Evolutionary conservation across 1,284 basidiomycete genomes (phyloP).

Genomic region (Malassezia dermatis): DNA sequence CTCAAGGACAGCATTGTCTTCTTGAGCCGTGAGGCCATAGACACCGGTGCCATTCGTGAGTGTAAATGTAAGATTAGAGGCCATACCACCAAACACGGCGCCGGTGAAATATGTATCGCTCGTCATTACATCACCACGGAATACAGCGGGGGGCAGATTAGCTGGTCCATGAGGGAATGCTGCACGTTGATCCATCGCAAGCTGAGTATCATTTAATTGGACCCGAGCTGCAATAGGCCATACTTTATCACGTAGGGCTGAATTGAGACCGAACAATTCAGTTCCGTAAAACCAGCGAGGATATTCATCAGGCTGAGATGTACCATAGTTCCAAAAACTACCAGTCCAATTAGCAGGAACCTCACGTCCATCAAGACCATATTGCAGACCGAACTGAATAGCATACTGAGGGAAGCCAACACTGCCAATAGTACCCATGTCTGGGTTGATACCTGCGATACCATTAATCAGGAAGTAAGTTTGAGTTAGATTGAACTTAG

Average conservation of each 20-base stretch:
- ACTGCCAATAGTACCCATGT: conserved; percentile 50
- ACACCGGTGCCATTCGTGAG: conserved; percentile 49
- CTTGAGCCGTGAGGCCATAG: conserved; percentile 53
- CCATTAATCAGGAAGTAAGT: conserved; percentile 54
- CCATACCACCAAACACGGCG: conserved; percentile 37
- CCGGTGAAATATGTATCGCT: conserved; percentile 53
- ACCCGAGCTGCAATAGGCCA: conserved; percentile 47
- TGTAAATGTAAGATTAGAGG: conserved; percentile 50
- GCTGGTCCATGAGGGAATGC: conserved; percentile 49
- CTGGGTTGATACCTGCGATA: conserved; percentile 52
- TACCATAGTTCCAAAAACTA: conserved; percentile 51
- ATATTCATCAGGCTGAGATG: conserved; percentile 45
- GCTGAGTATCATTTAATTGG: conserved; percentile 49
- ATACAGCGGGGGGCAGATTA: conserved; percentile 46
- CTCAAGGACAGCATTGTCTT: conserved; percentile 54
- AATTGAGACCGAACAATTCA: conserved; percentile 54
- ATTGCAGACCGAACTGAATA: conserved; percentile 52
- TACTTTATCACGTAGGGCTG: conserved; percentile 50
- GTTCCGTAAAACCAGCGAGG: conserved; percentile 51
- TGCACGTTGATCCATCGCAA: conserved; percentile 47
- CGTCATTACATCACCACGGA: conserved; percentile 46
- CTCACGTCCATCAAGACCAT: conserved; percentile 53
- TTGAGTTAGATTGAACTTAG: conserved; percentile 50
- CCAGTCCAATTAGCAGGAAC: conserved; percentile 51
- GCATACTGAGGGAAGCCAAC: conserved; percentile 52